Percentiles rank a stretch among this genome's conserved stretches.
phyloP scores from a whole-genome alignment of 148 eudicot species.

The Silene uniflora region DNA sequence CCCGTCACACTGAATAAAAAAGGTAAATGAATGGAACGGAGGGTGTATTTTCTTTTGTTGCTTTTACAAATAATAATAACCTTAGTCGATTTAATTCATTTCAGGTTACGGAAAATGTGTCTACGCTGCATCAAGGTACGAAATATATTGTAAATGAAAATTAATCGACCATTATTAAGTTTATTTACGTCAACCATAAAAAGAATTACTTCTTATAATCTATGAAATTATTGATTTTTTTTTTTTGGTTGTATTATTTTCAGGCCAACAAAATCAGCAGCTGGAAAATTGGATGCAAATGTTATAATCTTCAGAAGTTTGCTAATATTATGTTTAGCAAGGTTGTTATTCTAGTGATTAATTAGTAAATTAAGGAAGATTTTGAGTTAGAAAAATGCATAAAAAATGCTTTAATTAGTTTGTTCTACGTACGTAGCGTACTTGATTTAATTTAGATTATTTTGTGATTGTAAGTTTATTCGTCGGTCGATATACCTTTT shows the following conservation, averaged over 20 bases:
- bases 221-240: not conserved
- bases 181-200: not conserved
- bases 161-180: not conserved
- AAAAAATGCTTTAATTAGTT: not conserved
- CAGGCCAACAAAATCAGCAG: constrained; percentile 4
- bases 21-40: no score
- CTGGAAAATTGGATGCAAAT: not conserved
- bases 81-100: not conserved
- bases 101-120: constrained; percentile 7
- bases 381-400: not conserved
- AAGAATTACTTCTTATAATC: not conserved
- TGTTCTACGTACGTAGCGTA: not conserved
- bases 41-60: no score
- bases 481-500: constrained; percentile 7
- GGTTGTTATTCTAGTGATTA: not conserved
- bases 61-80: no score
- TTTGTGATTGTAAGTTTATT: not conserved
- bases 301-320: not conserved
- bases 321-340: not conserved
- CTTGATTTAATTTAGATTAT: not conserved
- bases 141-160: not conserved
- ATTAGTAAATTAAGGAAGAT: constrained; percentile 5
- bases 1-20: no score
- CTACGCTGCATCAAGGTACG: constrained; percentile 3
- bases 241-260: not conserved